Base-by-base conservation (phyloP, 495 filamentous ascomycete genomes). In the Trichoderma asperelloides region DNA sequence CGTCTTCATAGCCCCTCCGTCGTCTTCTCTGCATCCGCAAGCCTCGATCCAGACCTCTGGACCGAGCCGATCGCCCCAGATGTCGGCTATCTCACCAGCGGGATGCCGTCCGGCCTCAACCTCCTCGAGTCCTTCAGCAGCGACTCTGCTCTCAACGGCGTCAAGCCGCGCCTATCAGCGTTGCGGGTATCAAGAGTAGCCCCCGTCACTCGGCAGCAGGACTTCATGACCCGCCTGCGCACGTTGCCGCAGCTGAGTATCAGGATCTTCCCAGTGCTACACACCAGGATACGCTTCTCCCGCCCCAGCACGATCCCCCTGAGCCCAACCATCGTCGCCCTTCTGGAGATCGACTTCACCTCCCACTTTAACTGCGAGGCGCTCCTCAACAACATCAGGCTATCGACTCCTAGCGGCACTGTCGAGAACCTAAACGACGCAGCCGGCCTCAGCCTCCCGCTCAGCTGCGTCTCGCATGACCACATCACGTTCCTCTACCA, bases 291-390 rank as follows among this genome's bases (percentile, higher is more conserved):
- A 63, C 83, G 91, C 39, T 96, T 96, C 74, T 87, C 91, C 8
- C 85, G 88, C 67, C 80, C 89, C 30, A 90, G 87, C 68, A 84
- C 85, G 9, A 83, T 83, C 8, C 83, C 87, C 25, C 81, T 84
- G 16, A 86, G 84, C 67, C 81, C 87, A n/a, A 82, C 86, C 27
- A 82, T 94, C 0, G 84, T 96, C 60, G 93, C 93, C 25, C 89
- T 90, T 63, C 81, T 97, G 21, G 93, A 96, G 75, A 80, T 96
- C 64, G 93, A 97, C 75, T 88, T 96, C 65, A 94, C 91, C 0
- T 88, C 92, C 25, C 93, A 91, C 69, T 85, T 91, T 63, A 85
- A 86, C 45, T 91, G 86, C 70, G 86, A 90, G 72, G 85, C 93
- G 62, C 74, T 77, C 8, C 84, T 98, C 39, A 80, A 89, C 64